Percentiles rank a stretch among this genome's conserved stretches.
Conservation (phyloP, 2,329 filamentous ascomycete genomes). For the Diplodia corticola region DNA sequence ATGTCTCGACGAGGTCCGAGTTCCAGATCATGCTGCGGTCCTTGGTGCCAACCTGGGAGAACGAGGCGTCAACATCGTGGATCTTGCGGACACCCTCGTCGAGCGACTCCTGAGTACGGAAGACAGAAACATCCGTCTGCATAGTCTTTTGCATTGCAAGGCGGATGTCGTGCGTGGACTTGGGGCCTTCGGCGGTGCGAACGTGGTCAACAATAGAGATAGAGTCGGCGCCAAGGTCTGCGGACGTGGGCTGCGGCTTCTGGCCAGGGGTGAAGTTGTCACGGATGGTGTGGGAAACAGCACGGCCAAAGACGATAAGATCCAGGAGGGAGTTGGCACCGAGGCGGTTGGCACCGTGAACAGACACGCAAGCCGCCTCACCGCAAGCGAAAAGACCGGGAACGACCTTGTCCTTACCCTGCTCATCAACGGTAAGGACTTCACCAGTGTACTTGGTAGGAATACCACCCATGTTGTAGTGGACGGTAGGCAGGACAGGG, state of each 20-base stretch:
- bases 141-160: constrained; percentile 96
- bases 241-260: constrained; percentile 74
- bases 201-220: constrained; percentile 84
- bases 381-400: constrained; percentile 94
- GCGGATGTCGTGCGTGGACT: constrained; percentile 85
- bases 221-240: constrained; percentile 84
- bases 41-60: constrained; percentile 86
- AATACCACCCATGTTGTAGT: constrained; percentile 99
- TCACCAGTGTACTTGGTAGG: constrained; percentile 97
- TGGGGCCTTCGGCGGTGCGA: constrained; percentile 79
- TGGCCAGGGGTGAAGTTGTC: constrained; percentile 87
- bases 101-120: constrained; percentile 90
- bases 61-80: constrained; percentile 76
- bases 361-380: constrained; percentile 95
- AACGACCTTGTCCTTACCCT: constrained; percentile 88
- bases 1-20: constrained; percentile 92
- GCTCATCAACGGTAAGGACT: constrained; percentile 82
- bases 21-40: constrained; percentile 99
- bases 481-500: constrained; percentile 91
- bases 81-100: constrained; percentile 92
- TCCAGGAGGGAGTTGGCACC: constrained; percentile 98
- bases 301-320: constrained; percentile 95
- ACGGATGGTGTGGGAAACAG: constrained; percentile 94
- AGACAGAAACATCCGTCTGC: constrained; percentile 96
- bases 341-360: constrained; percentile 96